phyloP scores from a whole-genome alignment of 2,329 filamentous ascomycete species.

The Fusarium vanettenii region DNA sequence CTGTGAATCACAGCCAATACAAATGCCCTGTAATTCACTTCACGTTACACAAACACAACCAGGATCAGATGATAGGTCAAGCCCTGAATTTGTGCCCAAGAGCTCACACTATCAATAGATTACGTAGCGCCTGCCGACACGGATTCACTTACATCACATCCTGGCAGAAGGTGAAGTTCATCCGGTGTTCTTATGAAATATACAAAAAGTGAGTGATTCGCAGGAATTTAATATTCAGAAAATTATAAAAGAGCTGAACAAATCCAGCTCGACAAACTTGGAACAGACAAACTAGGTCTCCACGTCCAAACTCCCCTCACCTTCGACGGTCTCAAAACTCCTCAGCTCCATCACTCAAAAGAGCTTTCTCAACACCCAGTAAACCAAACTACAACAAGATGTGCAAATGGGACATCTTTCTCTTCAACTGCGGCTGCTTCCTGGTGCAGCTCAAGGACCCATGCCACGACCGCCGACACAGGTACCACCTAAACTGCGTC shows the following conservation, averaged over 20 bases:
- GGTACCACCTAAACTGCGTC: conserved; percentile 16
- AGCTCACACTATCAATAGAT: neutral
- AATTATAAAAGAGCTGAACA: neutral
- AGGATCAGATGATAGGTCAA: neutral
- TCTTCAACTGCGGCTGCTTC: conserved; percentile 25
- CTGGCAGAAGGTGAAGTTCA: neutral
- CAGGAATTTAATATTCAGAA: neutral
- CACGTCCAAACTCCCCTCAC: neutral
- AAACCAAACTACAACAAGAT: neutral
- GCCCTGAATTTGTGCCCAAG: neutral
- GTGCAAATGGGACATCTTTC: conserved; percentile 31
- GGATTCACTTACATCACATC: neutral
- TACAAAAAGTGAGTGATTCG: neutral
- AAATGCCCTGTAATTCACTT: neutral
- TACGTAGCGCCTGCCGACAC: neutral
- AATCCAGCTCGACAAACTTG: neutral
- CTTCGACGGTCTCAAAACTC: neutral
- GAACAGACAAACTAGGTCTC: neutral
- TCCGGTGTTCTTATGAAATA: neutral
- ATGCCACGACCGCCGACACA: conserved; percentile 21
- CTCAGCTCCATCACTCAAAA: neutral
- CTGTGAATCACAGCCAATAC: too few relatives aligned
- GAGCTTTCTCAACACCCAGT: neutral
- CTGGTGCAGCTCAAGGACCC: conserved; percentile 13
- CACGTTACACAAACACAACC: neutral